Base-by-base conservation (phyloP, 2,329 filamentous ascomycete genomes). In the Penicillium nordicum region DNA sequence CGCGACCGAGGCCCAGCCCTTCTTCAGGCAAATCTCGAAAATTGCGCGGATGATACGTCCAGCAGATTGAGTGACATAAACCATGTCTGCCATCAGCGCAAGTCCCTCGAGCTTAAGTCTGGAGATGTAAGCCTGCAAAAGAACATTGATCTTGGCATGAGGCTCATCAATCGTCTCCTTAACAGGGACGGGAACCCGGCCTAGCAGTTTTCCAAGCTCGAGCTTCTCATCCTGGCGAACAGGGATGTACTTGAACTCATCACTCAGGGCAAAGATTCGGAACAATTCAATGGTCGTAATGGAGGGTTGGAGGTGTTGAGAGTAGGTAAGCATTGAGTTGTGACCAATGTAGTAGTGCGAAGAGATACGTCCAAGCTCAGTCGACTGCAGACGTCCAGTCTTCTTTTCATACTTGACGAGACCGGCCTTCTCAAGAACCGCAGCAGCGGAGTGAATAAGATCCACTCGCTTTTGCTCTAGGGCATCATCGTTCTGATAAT, bases 311-410 rank as follows among this genome's bases (percentile, higher is more conserved):
- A 99, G 90, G 63, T 97, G 88, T 70, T 89, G 90, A 72, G 96
- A 96, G 79, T 99, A 99, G 1, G 90, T 97, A 64, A 93, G 83
- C 94, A 99, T 99, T 14, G 93, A 97, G 64, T 86, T 90, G 74
- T 96, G 87, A 0, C 92, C 94, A 69, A 99, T 97, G 79, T 99
- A 99, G 79, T 99, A 99, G 74, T 99, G 94, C 14, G 93, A 97
- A 6, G 95, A 89, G 64, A 99, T 95, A 41, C 94, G 88, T 50
- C 95, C 94, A 53, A 99, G 86, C 73, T 99, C 94, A 0, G 94
- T 99, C 4, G 90, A 85, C 74, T 96, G 92, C 32, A 99, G 76
- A 67, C 87, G 89, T 27, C 95, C 94, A 1, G 88, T 87, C 75
- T 94, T 94, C 74, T 95, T 94, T 67, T 99, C 94, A 69, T 99